These are phyloP conservation scores for Apiotrichum siamense DNA, from an alignment of 1,284 basidiomycete genomes.

Conservation along the genomic window DNA sequence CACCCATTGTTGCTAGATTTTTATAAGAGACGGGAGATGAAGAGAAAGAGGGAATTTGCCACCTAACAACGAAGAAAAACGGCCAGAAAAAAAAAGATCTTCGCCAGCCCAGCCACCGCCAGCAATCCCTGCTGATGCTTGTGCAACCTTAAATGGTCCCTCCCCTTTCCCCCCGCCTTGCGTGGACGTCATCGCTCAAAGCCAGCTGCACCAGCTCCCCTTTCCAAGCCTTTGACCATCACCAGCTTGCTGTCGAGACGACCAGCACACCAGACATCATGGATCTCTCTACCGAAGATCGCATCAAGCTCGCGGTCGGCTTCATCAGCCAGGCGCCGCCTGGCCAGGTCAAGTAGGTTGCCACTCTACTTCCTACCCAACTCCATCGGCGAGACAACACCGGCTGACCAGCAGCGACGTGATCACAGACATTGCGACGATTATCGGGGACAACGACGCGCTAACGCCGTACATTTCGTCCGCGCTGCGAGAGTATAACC, in stretches of 20 bases:
- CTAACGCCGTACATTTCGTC: conserved; percentile 71
- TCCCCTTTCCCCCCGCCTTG: too few species aligned
- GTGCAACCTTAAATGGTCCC: too few species aligned
- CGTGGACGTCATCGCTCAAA: too few species aligned
- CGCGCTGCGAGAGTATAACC: conserved; percentile 72
- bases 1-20: conserved; percentile 26
- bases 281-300: conserved; percentile 34
- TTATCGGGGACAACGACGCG: conserved; percentile 74
- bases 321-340: conserved; percentile 86
- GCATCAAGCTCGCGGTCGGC: conserved; percentile 54
- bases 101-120: too few species aligned
- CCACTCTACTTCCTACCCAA: too few species aligned
- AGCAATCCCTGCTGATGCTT: too few species aligned
- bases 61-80: background rate
- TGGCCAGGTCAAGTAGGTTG: conserved; percentile 71
- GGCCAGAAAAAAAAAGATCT: background rate
- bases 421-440: conserved; percentile 83
- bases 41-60: background rate
- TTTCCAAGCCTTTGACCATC: background rate
- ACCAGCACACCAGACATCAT: conserved; percentile 22
- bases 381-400: too few species aligned
- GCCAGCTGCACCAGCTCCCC: background rate
- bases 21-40: background rate
- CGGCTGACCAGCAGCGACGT: conserved; percentile 56
- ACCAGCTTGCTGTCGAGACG: background rate